Conservation (phyloP, 1,139 yeast genomes). For the Blastobotrys illinoisensis region DNA sequence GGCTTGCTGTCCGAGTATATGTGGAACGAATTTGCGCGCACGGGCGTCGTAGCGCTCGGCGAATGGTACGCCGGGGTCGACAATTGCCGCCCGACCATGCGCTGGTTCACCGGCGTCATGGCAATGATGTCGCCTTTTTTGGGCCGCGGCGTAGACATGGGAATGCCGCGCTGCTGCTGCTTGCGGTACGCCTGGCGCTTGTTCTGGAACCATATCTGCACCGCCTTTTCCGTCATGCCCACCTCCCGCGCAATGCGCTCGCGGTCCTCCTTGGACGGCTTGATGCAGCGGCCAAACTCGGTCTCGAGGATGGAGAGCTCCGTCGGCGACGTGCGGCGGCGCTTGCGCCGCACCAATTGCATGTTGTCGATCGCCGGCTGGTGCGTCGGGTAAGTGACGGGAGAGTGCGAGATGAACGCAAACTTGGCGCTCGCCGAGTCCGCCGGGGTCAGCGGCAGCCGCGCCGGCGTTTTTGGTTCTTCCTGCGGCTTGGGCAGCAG, state of each 20-base stretch:
- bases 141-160: constrained; percentile 5
- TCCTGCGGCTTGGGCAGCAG: background rate
- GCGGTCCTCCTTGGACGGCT: constrained; percentile 76
- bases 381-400: constrained; percentile 74
- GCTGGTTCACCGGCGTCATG: background rate
- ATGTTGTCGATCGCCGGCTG: constrained; percentile 88
- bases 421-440: constrained; percentile 23
- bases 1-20: constrained; percentile 2
- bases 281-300: constrained; percentile 69
- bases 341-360: constrained; percentile 83
- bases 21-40: background rate
- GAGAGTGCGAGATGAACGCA: constrained; percentile 82
- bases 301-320: constrained; percentile 75
- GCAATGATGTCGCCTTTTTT: constrained; percentile 1
- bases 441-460: background rate
- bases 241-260: constrained; percentile 71
- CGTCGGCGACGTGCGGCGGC: constrained; percentile 89
- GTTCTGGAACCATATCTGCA: constrained; percentile 97
- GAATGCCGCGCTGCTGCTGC: constrained; percentile 19
- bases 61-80: background rate
- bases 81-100: background rate
- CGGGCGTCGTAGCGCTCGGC: background rate
- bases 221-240: constrained; percentile 93
- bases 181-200: constrained; percentile 79
- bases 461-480: background rate